Percentiles rank a stretch among this genome's conserved stretches.
These are phyloP conservation scores for Bipolaris cookei DNA, from an alignment of 2,329 filamentous ascomycete species.

Conservation along the genomic window DNA sequence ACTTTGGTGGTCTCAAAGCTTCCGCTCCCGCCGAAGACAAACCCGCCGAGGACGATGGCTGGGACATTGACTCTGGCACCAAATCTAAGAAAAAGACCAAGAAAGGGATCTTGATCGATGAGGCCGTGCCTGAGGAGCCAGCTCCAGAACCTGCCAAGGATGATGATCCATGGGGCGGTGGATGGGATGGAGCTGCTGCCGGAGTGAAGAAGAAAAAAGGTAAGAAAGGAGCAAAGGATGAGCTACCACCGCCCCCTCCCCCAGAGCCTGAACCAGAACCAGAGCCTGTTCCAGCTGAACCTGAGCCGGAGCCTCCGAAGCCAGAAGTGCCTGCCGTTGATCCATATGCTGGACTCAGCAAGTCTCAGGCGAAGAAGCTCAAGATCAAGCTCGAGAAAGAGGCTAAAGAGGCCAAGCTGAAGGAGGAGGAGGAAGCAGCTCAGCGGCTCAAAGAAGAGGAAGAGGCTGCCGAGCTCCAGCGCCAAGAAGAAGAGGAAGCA, in stretches of 20 bases:
- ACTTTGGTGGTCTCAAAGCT: conserved; percentile 43
- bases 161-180: conserved; percentile 39
- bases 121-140: conserved; percentile 30
- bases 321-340: conserved; percentile 48
- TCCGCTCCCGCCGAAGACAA: conserved; percentile 28
- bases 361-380: conserved; percentile 40
- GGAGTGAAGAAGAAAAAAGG: conserved; percentile 41
- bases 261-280: conserved; percentile 17
- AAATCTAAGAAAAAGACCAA: conserved; percentile 55
- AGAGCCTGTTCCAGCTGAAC: conserved; percentile 15
- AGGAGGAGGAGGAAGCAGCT: conserved; percentile 28
- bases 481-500: conserved; percentile 37
- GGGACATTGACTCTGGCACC: conserved; percentile 46
- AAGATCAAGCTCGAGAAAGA: conserved; percentile 48
- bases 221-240: conserved; percentile 33
- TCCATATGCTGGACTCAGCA: conserved; percentile 40
- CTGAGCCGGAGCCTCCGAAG: conserved; percentile 47
- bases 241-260: conserved; percentile 27
- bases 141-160: conserved; percentile 34
- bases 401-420: conserved; percentile 27
- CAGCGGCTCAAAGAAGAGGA: conserved; percentile 30
- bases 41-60: conserved; percentile 38
- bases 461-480: conserved; percentile 28
- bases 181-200: conserved; percentile 25
- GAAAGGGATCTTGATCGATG: conserved; percentile 43